Evolutionary conservation across 83 land plant genomes (phyloP), one percentile per base, ranked within the genome.

Genomic region (Picea abies): DNA sequence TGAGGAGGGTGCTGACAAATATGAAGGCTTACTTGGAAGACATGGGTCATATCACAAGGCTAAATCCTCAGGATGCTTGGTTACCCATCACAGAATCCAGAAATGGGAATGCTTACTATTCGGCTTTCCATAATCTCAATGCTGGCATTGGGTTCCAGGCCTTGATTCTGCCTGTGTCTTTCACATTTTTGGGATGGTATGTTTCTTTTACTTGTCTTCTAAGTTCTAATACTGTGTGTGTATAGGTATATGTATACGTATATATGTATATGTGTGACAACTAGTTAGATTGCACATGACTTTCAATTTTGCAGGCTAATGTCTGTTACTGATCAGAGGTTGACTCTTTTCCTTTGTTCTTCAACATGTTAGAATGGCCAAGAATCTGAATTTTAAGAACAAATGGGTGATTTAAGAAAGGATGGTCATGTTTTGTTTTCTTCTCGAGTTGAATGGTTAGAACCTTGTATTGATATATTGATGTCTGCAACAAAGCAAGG

Each of bases 1-100:
- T 90, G 83, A 80, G 80, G 41, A 86, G 83, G 85, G 89, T 86
- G 37, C 60, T 93, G 8, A 41, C 84, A 29, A 93, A 81, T 90
- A 87, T 93, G 94, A 85, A 89, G 81, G 81, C 81, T 15, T 90
- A 94, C 80, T 84, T 95, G 52, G 98, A 95, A 78, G 98, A 94
- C n/a, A 86, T 96, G 47, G 98, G 96, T 6, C 94, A 94, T 76
- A 84, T 91, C 14, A 92, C 96, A 4, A 93, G 85, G 86, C 88
- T 94, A 76, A 88, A 91, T 84, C 94, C 94, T n/a, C 91, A 87
- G 47, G 97, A 96, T 82, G 92, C 94, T 32, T 96, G 99, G 99
- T 94, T 96, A 29, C 99, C 99, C 25, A 90, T 96, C 83, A 96
- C 99, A 19, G 97, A 93, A 88, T 92, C 98, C 10, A 82, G 99